Percentiles rank a stretch among this genome's conserved stretches.
Evolutionary conservation across 169 alveolate species (phyloP).

Genomic region (Plasmodium knowlesi): DNA sequence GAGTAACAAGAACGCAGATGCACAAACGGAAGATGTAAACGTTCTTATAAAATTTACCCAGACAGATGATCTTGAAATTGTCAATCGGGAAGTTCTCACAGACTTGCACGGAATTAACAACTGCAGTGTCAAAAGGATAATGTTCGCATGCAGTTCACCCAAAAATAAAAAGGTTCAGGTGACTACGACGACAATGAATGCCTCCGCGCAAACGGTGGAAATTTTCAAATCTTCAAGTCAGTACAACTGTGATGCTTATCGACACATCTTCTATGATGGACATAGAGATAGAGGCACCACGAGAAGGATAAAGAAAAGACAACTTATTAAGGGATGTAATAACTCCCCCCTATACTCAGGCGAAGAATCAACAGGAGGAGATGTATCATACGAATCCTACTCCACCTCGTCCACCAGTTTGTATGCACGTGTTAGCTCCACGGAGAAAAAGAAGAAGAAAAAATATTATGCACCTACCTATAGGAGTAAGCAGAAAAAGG

Average conservation of each 20-base stretch:
- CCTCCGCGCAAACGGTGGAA: conserved; percentile 5
- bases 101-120: conserved; percentile 16
- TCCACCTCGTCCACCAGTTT: not conserved
- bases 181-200: conserved; percentile 33
- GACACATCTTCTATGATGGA: not conserved
- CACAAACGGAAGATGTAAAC: conserved; percentile 27
- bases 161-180: conserved; percentile 55
- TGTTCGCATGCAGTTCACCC: conserved; percentile 10
- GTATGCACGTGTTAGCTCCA: not conserved
- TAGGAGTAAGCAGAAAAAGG: not conserved
- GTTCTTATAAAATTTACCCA: conserved; percentile 12
- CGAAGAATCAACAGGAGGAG: not conserved
- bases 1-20: not conserved
- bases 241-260: not conserved
- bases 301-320: not conserved
- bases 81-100: conserved; percentile 3
- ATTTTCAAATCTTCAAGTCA: not conserved
- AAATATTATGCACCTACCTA: no score
- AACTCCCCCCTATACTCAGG: not conserved
- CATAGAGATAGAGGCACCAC: not conserved
- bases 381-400: not conserved
- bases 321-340: not conserved
- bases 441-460: not conserved
- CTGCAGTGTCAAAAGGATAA: conserved; percentile 36
- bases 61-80: not conserved